These are phyloP conservation scores for Talaromyces nanjingensis DNA, from an alignment of 495 filamentous ascomycete genomes.

Conservation along the genomic window DNA sequence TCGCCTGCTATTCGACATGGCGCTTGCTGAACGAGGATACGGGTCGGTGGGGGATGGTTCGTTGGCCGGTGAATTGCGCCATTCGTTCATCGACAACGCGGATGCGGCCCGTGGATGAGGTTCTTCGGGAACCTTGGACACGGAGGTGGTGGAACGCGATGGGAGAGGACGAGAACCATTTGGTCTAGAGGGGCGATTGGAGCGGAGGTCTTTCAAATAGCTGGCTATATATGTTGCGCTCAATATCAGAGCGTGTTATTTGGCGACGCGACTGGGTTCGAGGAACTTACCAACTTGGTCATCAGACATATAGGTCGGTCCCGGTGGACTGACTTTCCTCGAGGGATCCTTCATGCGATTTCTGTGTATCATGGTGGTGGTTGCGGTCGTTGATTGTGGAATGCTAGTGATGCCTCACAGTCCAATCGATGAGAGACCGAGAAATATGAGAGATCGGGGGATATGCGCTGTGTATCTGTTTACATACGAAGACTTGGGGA, in stretches of 20 bases:
- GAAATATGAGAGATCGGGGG: not conserved
- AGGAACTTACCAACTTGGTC: slow-evolving; percentile 72
- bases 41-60: slow-evolving; percentile 14
- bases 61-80: slow-evolving; percentile 12
- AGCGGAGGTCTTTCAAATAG: slow-evolving; percentile 75
- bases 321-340: slow-evolving; percentile 63
- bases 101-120: slow-evolving; percentile 41
- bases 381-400: not conserved
- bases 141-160: slow-evolving; percentile 27
- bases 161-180: slow-evolving; percentile 76
- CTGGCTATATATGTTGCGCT: slow-evolving; percentile 36
- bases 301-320: slow-evolving; percentile 75
- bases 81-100: slow-evolving; percentile 33
- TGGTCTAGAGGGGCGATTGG: slow-evolving; percentile 68
- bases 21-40: slow-evolving; percentile 40
- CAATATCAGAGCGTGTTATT: slow-evolving; percentile 14
- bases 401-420: not conserved
- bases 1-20: slow-evolving; percentile 42
- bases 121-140: slow-evolving; percentile 26
- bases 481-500: not conserved
- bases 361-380: slow-evolving; percentile 27
- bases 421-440: not conserved
- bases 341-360: slow-evolving; percentile 34
- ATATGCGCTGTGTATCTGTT: not conserved
- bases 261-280: slow-evolving; percentile 3